Base-by-base conservation (phyloP, 1,284 basidiomycete genomes). In the Sanguinoderma infundibulare region DNA sequence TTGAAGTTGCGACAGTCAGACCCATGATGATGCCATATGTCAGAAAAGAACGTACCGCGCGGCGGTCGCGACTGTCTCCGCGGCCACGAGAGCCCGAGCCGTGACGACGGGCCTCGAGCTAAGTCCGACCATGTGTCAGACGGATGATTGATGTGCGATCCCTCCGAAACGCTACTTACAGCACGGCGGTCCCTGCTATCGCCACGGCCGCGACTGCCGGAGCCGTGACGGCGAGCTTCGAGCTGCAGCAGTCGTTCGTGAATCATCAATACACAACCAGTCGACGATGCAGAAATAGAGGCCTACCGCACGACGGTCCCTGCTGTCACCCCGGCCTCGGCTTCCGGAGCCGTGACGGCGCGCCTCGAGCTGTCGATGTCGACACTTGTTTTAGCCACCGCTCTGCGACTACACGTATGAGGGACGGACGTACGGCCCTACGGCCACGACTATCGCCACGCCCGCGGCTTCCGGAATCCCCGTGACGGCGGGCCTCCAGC, bases 31-130 rank as follows among this genome's bases (percentile, higher is more conserved):
- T 17, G 17, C 14, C 20, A 6, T 15, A 26, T 12, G 2, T 42
- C 46, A 17, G 46, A 12, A 10, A 7, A 39, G 26, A n/a, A 12
- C 55, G 14, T 50, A 47, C 35, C 57, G 38, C 49, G 22, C 42
- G 54, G 32, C 54, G 54, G 54, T 38, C 22, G 42, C 53, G 54
- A 50, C 62, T 64, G 28, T 55, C 57, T 26, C 62, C 54, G 24
- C 62, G 62, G 1, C 55, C 57, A 36, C 59, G 64, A 51, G 62
- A 64, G 26, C 56, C 62, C 9, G 66, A 67, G 14, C 65, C 59
- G 47, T 66, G 62, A 35, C 61, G 64, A 32, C 61, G 36, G 51
- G 53, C 57, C 42, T 63, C 61, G 14, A 62, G 52, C 57, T 65
- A 50, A 5, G 6, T 20, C 4, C 20, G n/a, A 20, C 15, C 24